Evolutionary conservation across 345 rosid species (phyloP).

Genomic region (Salix purpurea): DNA sequence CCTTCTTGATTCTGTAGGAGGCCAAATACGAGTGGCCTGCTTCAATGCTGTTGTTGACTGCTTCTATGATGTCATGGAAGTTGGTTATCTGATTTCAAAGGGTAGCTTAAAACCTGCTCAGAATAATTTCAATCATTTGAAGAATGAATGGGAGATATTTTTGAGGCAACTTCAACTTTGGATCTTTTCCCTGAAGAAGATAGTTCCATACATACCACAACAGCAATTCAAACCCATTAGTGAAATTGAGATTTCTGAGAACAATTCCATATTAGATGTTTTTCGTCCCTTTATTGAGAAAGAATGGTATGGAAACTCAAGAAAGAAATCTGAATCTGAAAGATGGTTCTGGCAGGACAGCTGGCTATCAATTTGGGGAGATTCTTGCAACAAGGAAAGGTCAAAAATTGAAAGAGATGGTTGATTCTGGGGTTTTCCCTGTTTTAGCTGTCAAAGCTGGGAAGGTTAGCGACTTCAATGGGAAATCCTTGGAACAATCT

Average conservation of each 20-base stretch:
- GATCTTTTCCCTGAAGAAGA: constrained; percentile 79
- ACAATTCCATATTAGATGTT: constrained; percentile 67
- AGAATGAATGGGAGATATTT: constrained; percentile 86
- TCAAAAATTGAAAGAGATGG: constrained; percentile 67
- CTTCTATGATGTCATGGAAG: constrained; percentile 67
- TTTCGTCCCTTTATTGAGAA: constrained; percentile 80
- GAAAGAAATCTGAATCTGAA: constrained; percentile 70
- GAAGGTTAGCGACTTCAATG: constrained; percentile 81
- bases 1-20: constrained; percentile 88
- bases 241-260: constrained; percentile 76
- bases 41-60: constrained; percentile 83
- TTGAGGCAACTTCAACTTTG: constrained; percentile 70
- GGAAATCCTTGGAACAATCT: constrained; percentile 72
- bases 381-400: constrained; percentile 81
- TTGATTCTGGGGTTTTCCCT: constrained; percentile 58
- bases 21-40: constrained; percentile 85
- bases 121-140: constrained; percentile 83
- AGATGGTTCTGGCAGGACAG: constrained; percentile 74
- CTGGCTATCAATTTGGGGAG: constrained; percentile 91
- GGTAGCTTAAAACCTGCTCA: constrained; percentile 86
- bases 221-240: constrained; percentile 77
- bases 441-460: constrained; percentile 84
- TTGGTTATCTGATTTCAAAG: constrained; percentile 79
- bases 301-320: constrained; percentile 97
- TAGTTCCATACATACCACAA: constrained; percentile 68